phyloP scores from a whole-genome alignment of 1,139 yeast species.

The Saccharomyces hybrid region DNA sequence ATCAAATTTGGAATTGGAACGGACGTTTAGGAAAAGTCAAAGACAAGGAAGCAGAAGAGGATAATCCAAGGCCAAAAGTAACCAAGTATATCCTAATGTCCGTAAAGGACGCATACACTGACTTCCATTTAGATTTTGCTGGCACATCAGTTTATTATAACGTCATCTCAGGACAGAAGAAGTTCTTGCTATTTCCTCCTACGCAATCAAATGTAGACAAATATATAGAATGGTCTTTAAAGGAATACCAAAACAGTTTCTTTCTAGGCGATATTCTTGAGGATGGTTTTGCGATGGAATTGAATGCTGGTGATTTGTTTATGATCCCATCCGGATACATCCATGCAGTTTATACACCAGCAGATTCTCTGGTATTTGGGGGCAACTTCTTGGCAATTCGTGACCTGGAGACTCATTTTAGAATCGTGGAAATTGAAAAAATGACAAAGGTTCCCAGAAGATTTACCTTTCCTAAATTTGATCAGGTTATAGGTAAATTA shows the following conservation, averaged over 20 bases:
- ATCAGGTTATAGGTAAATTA: slow-evolving; percentile 42
- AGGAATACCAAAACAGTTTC: slow-evolving; percentile 40
- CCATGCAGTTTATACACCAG: slow-evolving; percentile 80
- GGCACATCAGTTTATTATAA: slow-evolving; percentile 91
- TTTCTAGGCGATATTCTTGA: slow-evolving; percentile 54
- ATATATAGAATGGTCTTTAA: slow-evolving; percentile 71
- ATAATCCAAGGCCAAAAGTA: slow-evolving; percentile 53
- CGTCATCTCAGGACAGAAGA: slow-evolving; percentile 62
- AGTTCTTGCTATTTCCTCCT: slow-evolving; percentile 75
- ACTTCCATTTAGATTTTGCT: slow-evolving; percentile 86
- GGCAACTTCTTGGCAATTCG: slow-evolving; percentile 72
- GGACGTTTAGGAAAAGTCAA: neutral
- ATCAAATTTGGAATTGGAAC: slow-evolving; percentile 47
- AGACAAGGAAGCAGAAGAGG: slow-evolving; percentile 5
- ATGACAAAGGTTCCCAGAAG: slow-evolving; percentile 65
- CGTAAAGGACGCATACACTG: slow-evolving; percentile 72
- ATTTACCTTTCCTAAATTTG: slow-evolving; percentile 72
- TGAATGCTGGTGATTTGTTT: slow-evolving; percentile 65
- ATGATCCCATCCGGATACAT: slow-evolving; percentile 91
- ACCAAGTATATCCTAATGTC: slow-evolving; percentile 85
- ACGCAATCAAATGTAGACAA: slow-evolving; percentile 50
- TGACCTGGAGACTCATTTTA: slow-evolving; percentile 56
- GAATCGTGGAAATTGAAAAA: slow-evolving; percentile 54
- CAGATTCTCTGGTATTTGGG: slow-evolving; percentile 75
- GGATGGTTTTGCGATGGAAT: slow-evolving; percentile 56